Base-by-base conservation (phyloP, 2,329 filamentous ascomycete species). In the Ophiocordyceps sinensis region DNA sequence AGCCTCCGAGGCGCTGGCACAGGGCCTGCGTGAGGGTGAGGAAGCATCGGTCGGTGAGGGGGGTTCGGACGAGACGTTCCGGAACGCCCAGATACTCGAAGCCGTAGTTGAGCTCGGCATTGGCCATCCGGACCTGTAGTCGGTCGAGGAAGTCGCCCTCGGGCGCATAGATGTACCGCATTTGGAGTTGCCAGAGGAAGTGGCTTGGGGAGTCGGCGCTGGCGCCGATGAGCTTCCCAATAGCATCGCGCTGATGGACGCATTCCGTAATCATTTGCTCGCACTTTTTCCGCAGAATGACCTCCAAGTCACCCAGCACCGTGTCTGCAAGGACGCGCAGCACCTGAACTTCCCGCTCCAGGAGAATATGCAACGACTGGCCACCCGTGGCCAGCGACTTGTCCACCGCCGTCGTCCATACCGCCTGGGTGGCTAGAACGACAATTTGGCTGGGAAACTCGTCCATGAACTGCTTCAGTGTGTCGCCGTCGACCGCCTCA, bases 221-320 rank as follows among this genome's bases (percentile, higher is more conserved):
- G 37, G 76, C 70, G 37, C 81, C 73, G 38, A 88, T 74, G 23
- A 99, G 76, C 60, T 85, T 93, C 55, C 89, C 82, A 48, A 96
- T 91, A 15, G 82, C 77, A 60, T 98, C 91, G 45, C 91, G 83
- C 61, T 99, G 93, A 58, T 98, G 91, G 13, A 99, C 91, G 56
- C 91, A 96, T 59, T 98, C 93, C 0, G 93, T 99, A 56, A 99
- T 98, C 49, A 98, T 75, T 62, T 95, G 89, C 60, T 99, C 91
- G 62, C 89, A 98, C 67, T 94, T 95, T 71, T 94, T 94, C 47
- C 91, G 77, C 55, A 84, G 77, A 39, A 95, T 83, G 7, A 85
- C 69, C 49, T 88, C 83, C 19, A 98, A 74, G 53, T 98, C 88
- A 32, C 85, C 85, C 14, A 98, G 71, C 12, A 99, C 91, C 3